phyloP scores from a whole-genome alignment of 2,329 filamentous ascomycete species.

The Fusarium redolens region DNA sequence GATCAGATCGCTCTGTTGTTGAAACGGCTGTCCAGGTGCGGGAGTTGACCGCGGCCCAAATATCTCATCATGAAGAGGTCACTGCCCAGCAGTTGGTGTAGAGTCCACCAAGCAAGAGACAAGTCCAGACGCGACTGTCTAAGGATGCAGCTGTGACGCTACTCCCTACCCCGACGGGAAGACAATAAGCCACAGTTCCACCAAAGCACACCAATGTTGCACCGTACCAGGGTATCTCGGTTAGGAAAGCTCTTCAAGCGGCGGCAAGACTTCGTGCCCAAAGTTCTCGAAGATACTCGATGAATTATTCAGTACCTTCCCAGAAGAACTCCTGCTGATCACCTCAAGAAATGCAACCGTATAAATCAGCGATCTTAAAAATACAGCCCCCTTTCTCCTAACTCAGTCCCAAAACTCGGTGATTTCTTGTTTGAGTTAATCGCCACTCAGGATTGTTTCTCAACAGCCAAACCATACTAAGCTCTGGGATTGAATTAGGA shows the following conservation, averaged over 20 bases:
- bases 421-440: background rate
- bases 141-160: accelerated
- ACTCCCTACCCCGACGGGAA: background rate
- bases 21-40: too few species aligned
- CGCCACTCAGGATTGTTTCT: accelerated
- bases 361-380: background rate
- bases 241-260: too few species aligned
- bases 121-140: too few species aligned
- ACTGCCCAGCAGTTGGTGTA: background rate
- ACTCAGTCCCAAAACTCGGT: background rate
- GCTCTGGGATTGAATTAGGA: background rate
- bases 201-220: background rate
- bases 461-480: accelerated
- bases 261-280: background rate
- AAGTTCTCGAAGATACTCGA: background rate
- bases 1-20: background rate
- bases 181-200: background rate
- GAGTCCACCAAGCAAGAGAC: too few species aligned
- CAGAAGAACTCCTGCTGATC: background rate
- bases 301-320: accelerated
- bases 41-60: too few species aligned
- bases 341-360: too few species aligned
- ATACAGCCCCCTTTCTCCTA: background rate
- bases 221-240: background rate
- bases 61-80: background rate